Percentiles rank a stretch among this genome's conserved stretches.
Conservation (phyloP, 495 filamentous ascomycete genomes). For the Penicillium steckii region DNA sequence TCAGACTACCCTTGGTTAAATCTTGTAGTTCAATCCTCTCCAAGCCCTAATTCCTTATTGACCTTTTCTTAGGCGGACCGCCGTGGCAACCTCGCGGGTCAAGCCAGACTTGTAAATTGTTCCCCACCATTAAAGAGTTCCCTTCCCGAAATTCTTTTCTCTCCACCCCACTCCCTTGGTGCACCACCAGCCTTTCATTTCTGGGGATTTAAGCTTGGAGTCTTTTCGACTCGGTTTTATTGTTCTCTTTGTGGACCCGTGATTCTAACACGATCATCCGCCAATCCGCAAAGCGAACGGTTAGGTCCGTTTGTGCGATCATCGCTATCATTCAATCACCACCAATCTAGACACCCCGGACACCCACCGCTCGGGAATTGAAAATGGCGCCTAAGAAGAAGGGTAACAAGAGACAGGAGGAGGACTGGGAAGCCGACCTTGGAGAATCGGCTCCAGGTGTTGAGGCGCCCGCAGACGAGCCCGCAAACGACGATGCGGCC, state of each 20-base stretch:
- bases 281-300: conserved; percentile 26
- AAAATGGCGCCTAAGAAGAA: conserved; percentile 93
- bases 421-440: conserved; percentile 96
- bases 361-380: neutral
- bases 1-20: too few species aligned
- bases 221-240: conserved; percentile 13
- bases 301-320: conserved; percentile 36
- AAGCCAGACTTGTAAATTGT: conserved; percentile 22
- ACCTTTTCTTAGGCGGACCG: too few species aligned
- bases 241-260: conserved; percentile 10
- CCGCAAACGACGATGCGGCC: conserved; percentile 38
- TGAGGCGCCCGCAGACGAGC: conserved; percentile 46
- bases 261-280: conserved; percentile 2
- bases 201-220: conserved; percentile 18
- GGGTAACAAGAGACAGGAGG: conserved; percentile 79
- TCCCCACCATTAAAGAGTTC: conserved; percentile 27
- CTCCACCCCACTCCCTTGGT: conserved; percentile 15
- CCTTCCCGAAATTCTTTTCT: conserved; percentile 33
- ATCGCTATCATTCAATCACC: conserved; percentile 17
- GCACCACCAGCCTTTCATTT: conserved; percentile 23
- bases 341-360: conserved; percentile 10
- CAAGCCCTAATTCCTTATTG: too few species aligned
- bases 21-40: too few species aligned
- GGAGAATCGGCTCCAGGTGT: conserved; percentile 67
- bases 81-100: conserved; percentile 15